phyloP scores from a whole-genome alignment of 345 rosid species.

The Tarenaya hassleriana region DNA sequence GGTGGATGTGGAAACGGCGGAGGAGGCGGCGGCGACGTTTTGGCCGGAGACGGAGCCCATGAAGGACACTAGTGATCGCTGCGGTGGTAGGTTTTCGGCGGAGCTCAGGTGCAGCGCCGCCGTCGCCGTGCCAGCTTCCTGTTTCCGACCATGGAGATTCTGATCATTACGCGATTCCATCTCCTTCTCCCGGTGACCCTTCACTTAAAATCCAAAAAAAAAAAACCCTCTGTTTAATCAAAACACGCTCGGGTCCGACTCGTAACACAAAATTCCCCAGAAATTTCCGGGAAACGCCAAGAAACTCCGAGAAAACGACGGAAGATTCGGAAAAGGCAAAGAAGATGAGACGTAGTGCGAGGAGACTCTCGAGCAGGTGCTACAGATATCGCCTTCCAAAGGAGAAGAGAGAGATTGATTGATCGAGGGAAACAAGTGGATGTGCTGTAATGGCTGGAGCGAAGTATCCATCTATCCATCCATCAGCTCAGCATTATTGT shows the following conservation, averaged over 20 bases:
- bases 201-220: neutral
- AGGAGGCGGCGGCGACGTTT: too few relatives aligned
- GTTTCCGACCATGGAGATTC: constrained; percentile 30
- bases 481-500: neutral
- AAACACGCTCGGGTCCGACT: constrained; percentile 8
- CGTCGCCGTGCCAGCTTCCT: constrained; percentile 18
- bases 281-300: constrained; percentile 1
- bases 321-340: neutral
- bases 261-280: neutral
- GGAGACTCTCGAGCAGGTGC: neutral
- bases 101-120: constrained; percentile 32
- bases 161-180: constrained; percentile 27
- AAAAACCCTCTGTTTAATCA: neutral
- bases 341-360: constrained; percentile 1
- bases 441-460: constrained; percentile 25
- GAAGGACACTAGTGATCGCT: constrained; percentile 34
- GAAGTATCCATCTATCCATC: too few relatives aligned
- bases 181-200: constrained; percentile 6
- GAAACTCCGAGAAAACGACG: too few relatives aligned
- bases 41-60: constrained; percentile 42
- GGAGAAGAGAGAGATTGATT: constrained; percentile 7
- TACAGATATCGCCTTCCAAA: neutral
- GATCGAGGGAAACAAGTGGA: neutral
- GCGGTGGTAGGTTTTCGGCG: constrained; percentile 30
- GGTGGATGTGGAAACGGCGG: constrained; percentile 17